phyloP scores from a whole-genome alignment of 2,329 filamentous ascomycete genomes.

The Ophiostoma pallidulum region DNA sequence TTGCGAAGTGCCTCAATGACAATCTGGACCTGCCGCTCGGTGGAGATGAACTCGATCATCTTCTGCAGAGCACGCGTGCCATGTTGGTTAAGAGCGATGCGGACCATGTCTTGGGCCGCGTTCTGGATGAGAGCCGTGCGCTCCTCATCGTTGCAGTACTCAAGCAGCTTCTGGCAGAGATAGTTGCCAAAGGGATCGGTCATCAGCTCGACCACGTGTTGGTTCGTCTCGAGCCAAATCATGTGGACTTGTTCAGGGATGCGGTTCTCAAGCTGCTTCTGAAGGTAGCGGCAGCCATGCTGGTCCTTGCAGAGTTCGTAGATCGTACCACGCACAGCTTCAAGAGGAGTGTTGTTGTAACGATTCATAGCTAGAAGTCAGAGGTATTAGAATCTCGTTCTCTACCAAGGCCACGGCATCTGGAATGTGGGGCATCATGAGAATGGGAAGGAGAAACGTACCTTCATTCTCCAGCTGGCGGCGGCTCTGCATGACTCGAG shows the following conservation, averaged over 20 bases:
- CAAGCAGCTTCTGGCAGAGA: constrained; percentile 93
- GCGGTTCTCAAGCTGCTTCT: constrained; percentile 93
- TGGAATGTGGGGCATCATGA: too few species aligned
- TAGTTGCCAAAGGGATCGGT: constrained; percentile 99
- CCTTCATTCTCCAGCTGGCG: constrained; percentile 66
- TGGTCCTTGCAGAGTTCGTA: constrained; percentile 94
- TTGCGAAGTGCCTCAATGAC: constrained; percentile 77
- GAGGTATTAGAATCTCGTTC: constrained; percentile 26
- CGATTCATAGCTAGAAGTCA: constrained; percentile 54
- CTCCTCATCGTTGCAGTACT: constrained; percentile 91
- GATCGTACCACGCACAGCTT: constrained; percentile 72
- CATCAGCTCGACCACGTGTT: constrained; percentile 95
- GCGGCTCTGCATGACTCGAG: constrained; percentile 65
- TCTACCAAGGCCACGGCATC: too few species aligned
- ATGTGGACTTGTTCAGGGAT: constrained; percentile 74
- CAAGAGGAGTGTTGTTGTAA: constrained; percentile 73
- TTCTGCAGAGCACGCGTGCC: constrained; percentile 94
- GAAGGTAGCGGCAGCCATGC: constrained; percentile 91
- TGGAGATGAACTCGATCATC: constrained; percentile 97
- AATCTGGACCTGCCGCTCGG: constrained; percentile 71
- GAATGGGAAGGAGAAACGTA: constrained; percentile 25
- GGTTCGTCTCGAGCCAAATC: constrained; percentile 89
- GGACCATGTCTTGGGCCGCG: constrained; percentile 76
- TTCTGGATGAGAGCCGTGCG: constrained; percentile 88
- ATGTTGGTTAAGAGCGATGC: constrained; percentile 93